These are phyloP conservation scores for Musa balbisiana DNA, from an alignment of 202 grass and related monocot species.

Conservation along the genomic window DNA sequence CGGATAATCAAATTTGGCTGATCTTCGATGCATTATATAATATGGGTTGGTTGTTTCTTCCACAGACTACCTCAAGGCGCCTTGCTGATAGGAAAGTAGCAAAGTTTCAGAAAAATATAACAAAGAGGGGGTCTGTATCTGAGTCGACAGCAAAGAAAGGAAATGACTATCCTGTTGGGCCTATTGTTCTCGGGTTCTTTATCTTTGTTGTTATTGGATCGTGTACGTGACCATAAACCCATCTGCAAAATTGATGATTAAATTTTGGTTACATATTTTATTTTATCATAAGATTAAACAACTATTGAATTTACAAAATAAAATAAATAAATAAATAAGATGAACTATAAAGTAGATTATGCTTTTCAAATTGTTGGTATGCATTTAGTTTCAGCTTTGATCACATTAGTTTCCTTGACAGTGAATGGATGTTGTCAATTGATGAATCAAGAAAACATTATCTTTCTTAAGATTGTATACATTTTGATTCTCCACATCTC, in stretches of 20 bases:
- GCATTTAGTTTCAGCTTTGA: no score
- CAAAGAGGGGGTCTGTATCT: slow-evolving; percentile 1
- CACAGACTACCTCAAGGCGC: slow-evolving; percentile 5
- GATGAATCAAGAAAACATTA: no score
- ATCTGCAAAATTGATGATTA: background rate
- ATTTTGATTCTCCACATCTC: no score
- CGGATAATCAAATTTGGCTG: background rate
- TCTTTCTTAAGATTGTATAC: no score
- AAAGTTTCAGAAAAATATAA: slow-evolving; percentile 15
- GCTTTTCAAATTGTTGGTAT: no score
- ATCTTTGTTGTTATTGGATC: slow-evolving; percentile 12
- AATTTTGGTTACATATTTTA: background rate
- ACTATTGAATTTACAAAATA: no score
- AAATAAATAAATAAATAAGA: no score
- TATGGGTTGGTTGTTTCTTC: background rate
- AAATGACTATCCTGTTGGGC: slow-evolving; percentile 8
- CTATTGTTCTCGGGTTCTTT: slow-evolving; percentile 6
- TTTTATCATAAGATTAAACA: background rate
- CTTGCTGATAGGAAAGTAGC: slow-evolving; percentile 4
- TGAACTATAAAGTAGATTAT: no score
- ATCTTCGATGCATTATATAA: no score
- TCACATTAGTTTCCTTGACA: no score
- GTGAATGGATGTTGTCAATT: no score
- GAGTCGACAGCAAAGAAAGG: slow-evolving; percentile 4
- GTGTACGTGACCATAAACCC: background rate